Evolutionary conservation across 2,329 filamentous ascomycete genomes (phyloP).

Genomic region (Colletotrichum sp.): DNA sequence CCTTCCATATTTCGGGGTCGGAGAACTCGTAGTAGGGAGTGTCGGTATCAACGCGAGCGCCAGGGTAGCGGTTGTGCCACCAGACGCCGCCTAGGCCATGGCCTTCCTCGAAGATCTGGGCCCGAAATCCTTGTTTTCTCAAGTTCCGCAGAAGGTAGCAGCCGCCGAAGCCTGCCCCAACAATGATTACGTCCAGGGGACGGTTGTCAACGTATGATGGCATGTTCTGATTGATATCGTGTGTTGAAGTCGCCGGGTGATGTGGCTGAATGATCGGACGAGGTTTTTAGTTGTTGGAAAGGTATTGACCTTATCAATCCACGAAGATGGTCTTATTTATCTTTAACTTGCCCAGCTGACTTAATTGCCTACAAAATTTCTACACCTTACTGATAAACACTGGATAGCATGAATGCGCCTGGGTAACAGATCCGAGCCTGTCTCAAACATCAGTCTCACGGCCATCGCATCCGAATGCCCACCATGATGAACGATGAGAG

Average conservation of each 20-base stretch:
- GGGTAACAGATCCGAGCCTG: neutral
- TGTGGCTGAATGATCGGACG: neutral
- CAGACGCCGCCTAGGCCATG: constrained; percentile 31
- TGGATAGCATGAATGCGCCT: neutral
- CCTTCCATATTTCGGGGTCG: constrained; percentile 35
- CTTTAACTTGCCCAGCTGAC: neutral
- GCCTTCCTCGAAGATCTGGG: neutral
- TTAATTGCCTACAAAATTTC: neutral
- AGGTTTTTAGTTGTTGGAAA: neutral
- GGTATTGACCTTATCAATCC: neutral
- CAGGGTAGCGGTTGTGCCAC: constrained; percentile 44
- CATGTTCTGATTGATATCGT: neutral
- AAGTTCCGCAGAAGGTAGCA: neutral
- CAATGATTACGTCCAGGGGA: neutral
- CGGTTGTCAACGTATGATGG: neutral
- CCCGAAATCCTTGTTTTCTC: neutral
- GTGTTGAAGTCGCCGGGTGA: neutral
- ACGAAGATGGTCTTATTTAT: neutral
- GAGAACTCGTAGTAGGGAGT: constrained; percentile 31
- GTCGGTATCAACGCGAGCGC: constrained; percentile 36
- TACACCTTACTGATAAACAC: neutral
- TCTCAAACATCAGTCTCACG: neutral
- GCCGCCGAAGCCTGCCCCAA: neutral
- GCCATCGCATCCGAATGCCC: neutral
- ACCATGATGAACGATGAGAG: neutral